Base-by-base conservation (phyloP, 257 asterid genomes). In the Knoxia roxburghii region DNA sequence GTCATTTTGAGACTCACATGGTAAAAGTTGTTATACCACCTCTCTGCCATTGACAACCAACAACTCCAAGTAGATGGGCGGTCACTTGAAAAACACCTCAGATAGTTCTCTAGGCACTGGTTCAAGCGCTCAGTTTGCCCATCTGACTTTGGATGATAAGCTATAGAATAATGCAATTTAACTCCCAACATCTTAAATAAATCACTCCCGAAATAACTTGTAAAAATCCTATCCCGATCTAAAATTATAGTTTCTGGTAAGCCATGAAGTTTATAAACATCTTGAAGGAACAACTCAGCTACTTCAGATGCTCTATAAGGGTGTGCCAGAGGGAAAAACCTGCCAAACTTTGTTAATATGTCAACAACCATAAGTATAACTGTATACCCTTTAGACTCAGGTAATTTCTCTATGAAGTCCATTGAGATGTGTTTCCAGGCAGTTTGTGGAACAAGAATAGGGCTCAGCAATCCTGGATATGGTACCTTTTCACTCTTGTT, bases 91-190 rank as follows among this genome's bases (percentile, higher is more conserved):
- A 62, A 20, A 37, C 53, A 62, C 10, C 67, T 40, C 7, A 62
- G n/a, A 6, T 39, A 62, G 58, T 24, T 62, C 6, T 39, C 67
- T 5, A 62, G 1, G 14, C 35, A 62, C 30, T 27, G 26, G 10
- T 62, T 62, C 0, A 40, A 7, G 8, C 43, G 6, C 2, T 61
- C 67, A 9, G 49, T 37, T 10, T 61, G 32, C 2, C 67, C 51
- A 61, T 61, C 50, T 2, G 52, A 3, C 9, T 65, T 23, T 7
- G 69, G 69, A 26, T 65, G 58, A n/a, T 65, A 13, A 4, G 58
- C 45, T 1, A 20, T 45, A 20, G 5, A 12, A 0, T 12, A 45
- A 1, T 15, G 5, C 1, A 45, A 5, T 12, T 12, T 11, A 0
- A 45, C 50, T 7, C 50, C 50, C 7, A 7, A 1, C 1, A 1